Evolutionary conservation across 352 stramenopile species (phyloP), one percentile per base, ranked within the genome.

Genomic region (Phytophthora rubi): DNA sequence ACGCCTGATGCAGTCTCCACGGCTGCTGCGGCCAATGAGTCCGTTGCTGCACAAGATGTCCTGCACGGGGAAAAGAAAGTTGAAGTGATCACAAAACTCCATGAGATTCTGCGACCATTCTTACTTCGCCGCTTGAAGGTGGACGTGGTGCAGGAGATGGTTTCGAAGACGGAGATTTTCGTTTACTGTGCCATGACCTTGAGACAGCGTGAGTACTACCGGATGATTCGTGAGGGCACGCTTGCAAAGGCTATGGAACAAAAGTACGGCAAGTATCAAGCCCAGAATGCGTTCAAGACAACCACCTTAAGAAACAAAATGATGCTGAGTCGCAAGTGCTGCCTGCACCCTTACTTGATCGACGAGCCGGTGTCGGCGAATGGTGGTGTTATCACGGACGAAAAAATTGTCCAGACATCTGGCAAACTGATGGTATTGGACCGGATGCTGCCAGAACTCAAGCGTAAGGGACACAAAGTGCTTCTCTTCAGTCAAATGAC

Each of bases 401-500:
- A 98, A 47, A 80, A 83, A 9, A 77, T 99, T 5, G 90, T 99
- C 5, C 80, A 95, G 58, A 80, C 88, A 21, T 98, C 95, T 13
- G 98, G 98, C 26, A 99, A 99, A 80, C 86, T 99, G 51, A 82
- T 98, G n/a, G 81, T 99, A 12, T 78, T 99, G 28, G 98, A 99
- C 74, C 98, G 98, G 65, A 95, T 99, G 69, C 89, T 99, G 4
- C 84, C 86, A 4, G 81, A 93, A 45, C 86, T 99, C 23, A 97
- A 98, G 72, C 83, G 85, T 49, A 92, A 98, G 57, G 97, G 97
- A 13, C 98, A 99, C 76, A 95, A 98, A 49, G 95, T 99, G 48
- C 84, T 99, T 4, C 94, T 99, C 52, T 99, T 99, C 78, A 98
- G 89, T 26, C 98, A 99, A 77, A 97, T 98, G 88, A 98, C 97